Evolutionary conservation across 768 basidiomycete genomes (phyloP).

Genomic region (Russula sp.): DNA sequence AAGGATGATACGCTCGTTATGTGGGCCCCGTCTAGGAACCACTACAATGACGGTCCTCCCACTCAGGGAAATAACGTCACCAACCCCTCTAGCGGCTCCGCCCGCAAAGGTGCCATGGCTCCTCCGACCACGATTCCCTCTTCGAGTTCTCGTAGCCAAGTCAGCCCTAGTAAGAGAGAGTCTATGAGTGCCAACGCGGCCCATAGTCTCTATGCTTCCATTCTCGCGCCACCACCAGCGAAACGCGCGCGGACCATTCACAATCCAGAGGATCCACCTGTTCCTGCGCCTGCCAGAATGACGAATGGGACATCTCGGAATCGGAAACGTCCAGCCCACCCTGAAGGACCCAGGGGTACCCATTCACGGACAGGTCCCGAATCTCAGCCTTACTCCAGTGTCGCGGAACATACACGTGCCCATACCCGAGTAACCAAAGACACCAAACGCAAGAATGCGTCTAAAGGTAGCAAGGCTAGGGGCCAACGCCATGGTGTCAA

Average conservation of each 20-base stretch:
- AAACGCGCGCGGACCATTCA: slow-evolving; percentile 77
- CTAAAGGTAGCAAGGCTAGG: slow-evolving; percentile 2
- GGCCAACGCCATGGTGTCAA: slow-evolving; percentile 1
- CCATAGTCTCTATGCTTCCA: slow-evolving; percentile 64
- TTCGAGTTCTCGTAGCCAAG: slow-evolving; percentile 12
- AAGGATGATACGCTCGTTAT: slow-evolving; percentile 31
- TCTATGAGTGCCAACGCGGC: slow-evolving; percentile 33
- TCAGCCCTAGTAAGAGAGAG: slow-evolving; percentile 24
- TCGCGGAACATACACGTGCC: slow-evolving; percentile 21
- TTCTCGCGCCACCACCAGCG: slow-evolving; percentile 67
- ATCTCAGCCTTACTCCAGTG: slow-evolving; percentile 15
- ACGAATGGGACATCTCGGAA: slow-evolving; percentile 24
- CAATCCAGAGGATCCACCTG: slow-evolving; percentile 62
- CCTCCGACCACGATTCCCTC: slow-evolving; percentile 30
- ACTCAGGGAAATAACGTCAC: slow-evolving; percentile 40
- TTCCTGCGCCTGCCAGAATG: slow-evolving; percentile 40
- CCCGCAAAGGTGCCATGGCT: slow-evolving; percentile 39
- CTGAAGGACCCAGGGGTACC: slow-evolving; percentile 16
- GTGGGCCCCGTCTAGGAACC: slow-evolving; percentile 27
- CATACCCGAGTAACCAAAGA: slow-evolving; percentile 16
- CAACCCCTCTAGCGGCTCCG: slow-evolving; percentile 23
- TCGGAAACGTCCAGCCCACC: slow-evolving; percentile 20
- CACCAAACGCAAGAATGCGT: slow-evolving; percentile 5
- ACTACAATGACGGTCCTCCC: slow-evolving; percentile 45
- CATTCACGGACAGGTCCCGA: slow-evolving; percentile 7